Base-by-base conservation (phyloP, 768 basidiomycete genomes). In the Harrya chromipes region DNA sequence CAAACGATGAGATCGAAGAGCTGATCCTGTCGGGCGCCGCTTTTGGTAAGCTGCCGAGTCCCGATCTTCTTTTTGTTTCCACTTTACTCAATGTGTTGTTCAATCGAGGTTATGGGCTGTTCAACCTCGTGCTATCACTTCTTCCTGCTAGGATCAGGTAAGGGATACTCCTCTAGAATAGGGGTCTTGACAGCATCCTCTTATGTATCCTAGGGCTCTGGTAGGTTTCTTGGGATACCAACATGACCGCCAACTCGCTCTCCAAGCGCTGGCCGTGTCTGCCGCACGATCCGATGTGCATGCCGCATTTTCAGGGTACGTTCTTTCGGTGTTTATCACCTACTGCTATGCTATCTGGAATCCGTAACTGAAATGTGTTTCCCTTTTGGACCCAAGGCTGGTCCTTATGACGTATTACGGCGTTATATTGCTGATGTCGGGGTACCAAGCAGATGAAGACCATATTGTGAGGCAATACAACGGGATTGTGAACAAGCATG, bases 331-430 rank as follows among this genome's bases (percentile, higher is more conserved):
- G 23, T 41, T 47, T 14, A 31, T 39, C 34, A 21, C 21, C 20
- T n/a, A 10, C 23, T 49, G 19, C 9, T 34, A 31, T 33, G 43
- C n/a, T 4, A 43, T 5, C 38, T 41, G 24, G 19, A 41, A 31
- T 19, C 12, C 7, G 4, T 17, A 16, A 34, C 43, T 46, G 33
- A 53, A 29, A 20, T 17, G 19, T 39, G 27, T 40, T 40, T 58
- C 26, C 24, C n/a, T 10, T n/a, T 20, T 34, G 40, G 9, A 40
- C 20, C 36, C 16, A 47, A 86, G 85, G 13, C 70, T 91, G n/a
- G 79, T 86, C 0, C 67, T 92, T 8, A 90, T 92, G 86, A 85
- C 86, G 4, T 90, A 90, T 60, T 73, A 87, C 46, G 85, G 88
- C 23, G 76, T 83, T 43, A 79, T 90, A 5, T 73, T 90, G 2